Evolutionary conservation across 1,284 basidiomycete species (phyloP), one percentile per base, ranked within the genome.

Genomic region (Cryptococcus depauperatus): DNA sequence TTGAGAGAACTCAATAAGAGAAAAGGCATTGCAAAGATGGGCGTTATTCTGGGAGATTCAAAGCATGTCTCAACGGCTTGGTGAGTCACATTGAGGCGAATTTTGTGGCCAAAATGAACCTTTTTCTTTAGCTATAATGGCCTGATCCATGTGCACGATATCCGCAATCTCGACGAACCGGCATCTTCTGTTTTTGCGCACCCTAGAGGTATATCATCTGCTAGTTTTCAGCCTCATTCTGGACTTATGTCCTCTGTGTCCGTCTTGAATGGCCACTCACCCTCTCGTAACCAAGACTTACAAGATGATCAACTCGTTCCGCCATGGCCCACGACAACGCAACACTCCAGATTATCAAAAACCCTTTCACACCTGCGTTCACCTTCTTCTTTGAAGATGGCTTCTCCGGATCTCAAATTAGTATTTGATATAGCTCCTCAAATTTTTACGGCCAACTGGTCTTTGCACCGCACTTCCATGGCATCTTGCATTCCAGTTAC

Each of bases 191-290:
- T 51, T 23, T 42, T 62, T 11, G 56, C 46, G 19, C 60, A 64
- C 9, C 47, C 53, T 2, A 19, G 40, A 14, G 62, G 60, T 1
- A 61, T 58, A 2, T 27, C 50, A 4, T 44, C 37, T 5, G 57
- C 59, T 10, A 48, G 48, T 1, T 62, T 59, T 46, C 59, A 62
- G 38, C n/a, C 58, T 26, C 59, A 62, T 41, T 62, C 59, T 4
- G 62, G 62, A 3, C 39, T 64, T n/a, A 56, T 62, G 50, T 57
- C 60, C 7, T 62, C 59, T 5, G 48, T 59, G 0, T 52, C 56
- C 41, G 38, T 30, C 8, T 16, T 41, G 5, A 29, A 21, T 21
- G 9, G 8, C 13, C n/a, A n/a, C n/a, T n/a, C n/a, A n/a, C 33
- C 30, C 16, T 34, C 3, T 5, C 26, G 16, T 13, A 30, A 30